A percentile compares a stretch with the other conserved stretches of the same genome.
Conservation (phyloP, 306 rosid genomes). For the Rosa persica region DNA sequence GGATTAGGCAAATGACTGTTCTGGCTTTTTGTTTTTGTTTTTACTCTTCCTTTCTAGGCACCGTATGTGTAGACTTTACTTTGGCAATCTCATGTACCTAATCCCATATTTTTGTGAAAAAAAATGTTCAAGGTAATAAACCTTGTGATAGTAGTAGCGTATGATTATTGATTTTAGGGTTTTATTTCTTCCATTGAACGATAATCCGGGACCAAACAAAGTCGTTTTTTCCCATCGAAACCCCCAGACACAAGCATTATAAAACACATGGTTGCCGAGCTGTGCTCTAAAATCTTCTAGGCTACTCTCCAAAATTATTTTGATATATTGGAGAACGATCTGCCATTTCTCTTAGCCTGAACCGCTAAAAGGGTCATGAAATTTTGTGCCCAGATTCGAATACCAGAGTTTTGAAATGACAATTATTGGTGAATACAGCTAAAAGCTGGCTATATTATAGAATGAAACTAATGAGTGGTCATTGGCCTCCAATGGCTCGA, state of each 20-base stretch:
- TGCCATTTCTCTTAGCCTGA: not conserved
- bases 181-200: not conserved
- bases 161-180: not conserved
- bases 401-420: conserved; percentile 12
- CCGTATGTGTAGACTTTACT: too few species aligned
- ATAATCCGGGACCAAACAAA: not conserved
- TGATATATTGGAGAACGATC: conserved; percentile 2
- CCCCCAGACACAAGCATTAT: conserved; percentile 2
- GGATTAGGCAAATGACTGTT: too few species aligned
- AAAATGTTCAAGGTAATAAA: not conserved
- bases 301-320: conserved; percentile 17
- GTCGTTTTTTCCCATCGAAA: not conserved
- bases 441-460: not conserved
- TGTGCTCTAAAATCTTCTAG: conserved; percentile 11
- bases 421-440: conserved; percentile 16
- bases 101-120: not conserved
- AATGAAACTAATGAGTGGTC: not conserved
- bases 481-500: conserved; percentile 9
- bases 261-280: conserved; percentile 3
- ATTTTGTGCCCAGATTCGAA: conserved; percentile 9
- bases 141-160: not conserved
- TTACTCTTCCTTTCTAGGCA: too few species aligned
- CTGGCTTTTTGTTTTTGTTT: too few species aligned
- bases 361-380: conserved; percentile 9
- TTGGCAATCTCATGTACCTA: not conserved